Percentiles rank a stretch among this genome's conserved stretches.
These are phyloP conservation scores for Salix udensis DNA, from an alignment of 345 rosid genomes.

Conservation along the genomic window DNA sequence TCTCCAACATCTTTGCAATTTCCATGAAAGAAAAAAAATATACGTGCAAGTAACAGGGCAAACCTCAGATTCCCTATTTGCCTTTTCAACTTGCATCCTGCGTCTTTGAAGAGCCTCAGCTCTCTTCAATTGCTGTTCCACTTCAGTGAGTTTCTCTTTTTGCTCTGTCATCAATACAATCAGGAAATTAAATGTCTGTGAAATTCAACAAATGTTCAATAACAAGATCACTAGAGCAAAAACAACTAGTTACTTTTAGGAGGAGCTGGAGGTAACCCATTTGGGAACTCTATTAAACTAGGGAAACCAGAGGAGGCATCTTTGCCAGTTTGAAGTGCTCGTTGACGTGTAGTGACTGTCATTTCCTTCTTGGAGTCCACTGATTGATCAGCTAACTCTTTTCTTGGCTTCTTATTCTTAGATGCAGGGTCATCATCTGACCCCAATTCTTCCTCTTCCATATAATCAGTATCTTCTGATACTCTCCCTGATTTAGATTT, in stretches of 20 bases:
- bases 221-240: not conserved
- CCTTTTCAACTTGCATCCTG: conserved; percentile 32
- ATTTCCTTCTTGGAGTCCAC: conserved; percentile 22
- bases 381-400: conserved; percentile 23
- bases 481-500: conserved; percentile 20
- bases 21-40: not conserved
- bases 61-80: conserved; percentile 32
- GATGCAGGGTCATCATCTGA: conserved; percentile 25
- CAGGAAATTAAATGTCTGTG: not conserved
- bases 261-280: conserved; percentile 27
- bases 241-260: not conserved
- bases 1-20: not conserved
- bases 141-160: conserved; percentile 24
- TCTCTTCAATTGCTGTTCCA: conserved; percentile 26
- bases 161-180: conserved; percentile 17
- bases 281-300: conserved; percentile 25
- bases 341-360: conserved; percentile 24
- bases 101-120: conserved; percentile 34
- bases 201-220: not conserved
- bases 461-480: conserved; percentile 26
- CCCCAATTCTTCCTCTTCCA: conserved; percentile 35
- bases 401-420: conserved; percentile 21
- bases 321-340: conserved; percentile 28
- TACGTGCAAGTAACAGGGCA: not conserved
- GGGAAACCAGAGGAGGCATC: conserved; percentile 12